Evolutionary conservation across 139 green algal genomes (phyloP), one percentile per base, ranked within the genome.

Genomic region (Coelastrella sp.): DNA sequence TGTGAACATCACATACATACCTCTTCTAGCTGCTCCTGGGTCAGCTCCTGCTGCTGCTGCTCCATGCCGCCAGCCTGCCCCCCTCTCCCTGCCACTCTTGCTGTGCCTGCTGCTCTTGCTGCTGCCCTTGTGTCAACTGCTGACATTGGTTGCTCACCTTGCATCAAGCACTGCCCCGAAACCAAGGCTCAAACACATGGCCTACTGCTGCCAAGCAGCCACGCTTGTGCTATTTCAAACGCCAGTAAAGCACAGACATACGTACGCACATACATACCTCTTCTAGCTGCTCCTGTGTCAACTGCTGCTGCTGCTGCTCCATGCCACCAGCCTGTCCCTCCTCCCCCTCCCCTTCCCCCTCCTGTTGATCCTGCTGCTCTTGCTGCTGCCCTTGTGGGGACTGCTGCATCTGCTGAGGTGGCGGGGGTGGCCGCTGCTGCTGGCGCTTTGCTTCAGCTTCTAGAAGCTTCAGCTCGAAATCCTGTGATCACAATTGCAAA

Each of bases 31-130:
- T 90, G 22, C 82, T 93, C 80, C 16, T 92, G 78, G 56, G 91
- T 86, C 32, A 92, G 47, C 86, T 94, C 79, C 92, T 95, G 91
- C 65, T 91, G 87, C 66, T 89, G 85, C 87, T 94, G 77, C 6
- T 83, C 77, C 47, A n/a, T n/a, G n/a, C n/a, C n/a, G n/a, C n/a
- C n/a, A n/a, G n/a, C n/a, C n/a, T n/a, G n/a, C n/a, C n/a, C n/a
- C n/a, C n/a, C n/a, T n/a, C n/a, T n/a, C n/a, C n/a, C n/a, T n/a
- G n/a, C n/a, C n/a, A n/a, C n/a, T n/a, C n/a, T n/a, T n/a, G n/a
- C n/a, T n/a, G n/a, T n/a, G n/a, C n/a, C n/a, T n/a, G n/a, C n/a
- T n/a, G n/a, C n/a, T n/a, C n/a, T n/a, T n/a, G n/a, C n/a, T n/a
- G n/a, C n/a, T n/a, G n/a, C n/a, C n/a, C n/a, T n/a, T n/a, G n/a